Evolutionary conservation across 208 protist genomes (phyloP), one percentile per base, ranked within the genome.

Genomic region (Crithidia expoeki): DNA sequence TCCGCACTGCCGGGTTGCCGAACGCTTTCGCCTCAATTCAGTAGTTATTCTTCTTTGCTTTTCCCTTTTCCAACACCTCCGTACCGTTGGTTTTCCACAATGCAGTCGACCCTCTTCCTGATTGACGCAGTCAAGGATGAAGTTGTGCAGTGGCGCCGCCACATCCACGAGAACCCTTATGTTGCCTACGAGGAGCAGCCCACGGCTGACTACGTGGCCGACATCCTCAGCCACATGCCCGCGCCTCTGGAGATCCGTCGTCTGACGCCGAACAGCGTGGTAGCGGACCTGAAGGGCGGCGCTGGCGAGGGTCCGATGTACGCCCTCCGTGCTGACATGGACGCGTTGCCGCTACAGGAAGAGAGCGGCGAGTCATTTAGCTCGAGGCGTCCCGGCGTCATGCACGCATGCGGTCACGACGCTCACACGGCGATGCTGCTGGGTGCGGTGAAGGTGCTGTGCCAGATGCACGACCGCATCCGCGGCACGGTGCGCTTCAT

Each of bases 371-470:
- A 80, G 65, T 52, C 76, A 2, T 92, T 92, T 68, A 79, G 63
- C 55, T 92, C 86, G 36, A 83, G 71, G 69, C 50, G 61, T 38
- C 60, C 67, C 17, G 86, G 86, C 32, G 80, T 86, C 59, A 92
- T 88, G 79, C 86, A 92, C 78, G 76, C 83, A 36, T 87, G 83
- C 63, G 86, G 86, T 6, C 86, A 92, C 60, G 86, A 92, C 66
- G 60, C 82, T 12, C 86, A 92, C 69, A 79, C 83, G n/a, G 86
- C 86, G 42, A 87, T 86, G 76, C 82, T 93, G 60, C 72, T 89
- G 25, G 83, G 81, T 23, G 83, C 87, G 12, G 79, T 80, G 34
- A 85, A 87, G 75, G 68, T 90, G 64, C 74, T 89, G 34, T 78
- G 74, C 42, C 70, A 80, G 57, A 70, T 84, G 59, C 68, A 59